Evolutionary conservation across 768 basidiomycete species (phyloP), one percentile per base, ranked within the genome.

Genomic region (Suillus placidus): DNA sequence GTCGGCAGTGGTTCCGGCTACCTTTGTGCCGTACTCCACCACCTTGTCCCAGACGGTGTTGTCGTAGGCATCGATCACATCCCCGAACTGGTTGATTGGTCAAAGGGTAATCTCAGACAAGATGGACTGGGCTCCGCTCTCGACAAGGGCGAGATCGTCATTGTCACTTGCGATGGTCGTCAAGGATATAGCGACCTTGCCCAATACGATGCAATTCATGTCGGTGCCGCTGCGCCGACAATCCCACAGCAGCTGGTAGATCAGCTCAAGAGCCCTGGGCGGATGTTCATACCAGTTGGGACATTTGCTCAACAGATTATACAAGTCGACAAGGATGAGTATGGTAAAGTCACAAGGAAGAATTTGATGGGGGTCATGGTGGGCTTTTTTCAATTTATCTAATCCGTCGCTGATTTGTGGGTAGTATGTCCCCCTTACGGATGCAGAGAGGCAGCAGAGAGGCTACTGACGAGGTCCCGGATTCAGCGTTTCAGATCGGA

Each of bases 211-310:
- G 90, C 87, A 0, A 97, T 98, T 60, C 96, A 99, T 70, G 96
- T 98, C 43, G 97, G 97, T 4, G 97, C 97, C 0, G 96, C 97
- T 0, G 89, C 96, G 0, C 90, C 93, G 0, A 81, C 72, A 0
- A 77, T 95, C 16, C 95, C 96, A 0, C 75, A 84, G 26, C 76
- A 83, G 0, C 84, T 99, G 1, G 76, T 98, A 35, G 87, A 91
- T 16, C 95, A 97, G 71, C 87, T 95, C 3, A 88, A 88, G 34
- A 74, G 76, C 2, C 90, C 91, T 0, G 92, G 92, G 18, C 80
- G 88, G 61, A 94, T 98, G 91, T 96, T 98, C 79, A 93, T 98
- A 61, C 96, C 96, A 2, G 90, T 98, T 16, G 96, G 95, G 3
- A 82, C 80, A 1, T 71, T 76, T 16, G 69, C 69, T 16, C 88